Base-by-base conservation (phyloP, 192 early-diverging fungal species). In the Coemansia umbellata region DNA sequence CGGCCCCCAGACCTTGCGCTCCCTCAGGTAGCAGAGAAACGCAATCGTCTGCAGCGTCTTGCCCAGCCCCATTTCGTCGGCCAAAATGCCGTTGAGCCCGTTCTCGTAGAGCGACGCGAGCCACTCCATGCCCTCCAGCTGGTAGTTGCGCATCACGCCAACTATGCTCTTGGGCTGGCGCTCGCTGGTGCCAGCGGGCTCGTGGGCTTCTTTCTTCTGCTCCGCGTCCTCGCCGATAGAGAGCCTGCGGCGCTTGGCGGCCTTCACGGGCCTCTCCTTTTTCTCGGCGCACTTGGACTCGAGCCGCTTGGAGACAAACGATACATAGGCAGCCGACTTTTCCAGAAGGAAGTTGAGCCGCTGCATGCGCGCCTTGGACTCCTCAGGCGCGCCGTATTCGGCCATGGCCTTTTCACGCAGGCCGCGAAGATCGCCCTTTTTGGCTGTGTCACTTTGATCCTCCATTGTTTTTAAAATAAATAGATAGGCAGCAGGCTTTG, bases 21-120 rank as follows among this genome's bases (percentile, higher is more conserved):
- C 86, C 33, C 85, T 80, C 31, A 96, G 67, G 61, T 86, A 87
- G 31, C 88, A 86, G 21, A 97, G 74, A 41, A 97, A 92, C 11
- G 91, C 79, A 37, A 99, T 94, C 0, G 92, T 92, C 76, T 99
- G 96, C 28, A 99, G 69, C 0, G 96, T 96, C 83, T 94, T 92
- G 49, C 91, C 91, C 14, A 93, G 74, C 35, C 91, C 94, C 94
- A 96, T 94, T 50, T 95, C 91, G 70, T 97, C 96, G 7, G 91
- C 94, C 32, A 97, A 63, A 58, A 97, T 97, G 17, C 96, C 96
- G 50, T 95, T 97, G 15, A 97, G 66, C 11, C 96, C 94, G 66
- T 96, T 95, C 47, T 95, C 92, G 76, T 92, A 98, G 5, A 98
- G 76, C 60, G 84, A 89, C 39, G 91, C 87, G 54, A 98, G 69